phyloP scores from a whole-genome alignment of 1,284 basidiomycete species.

The Ganoderma meredithae region DNA sequence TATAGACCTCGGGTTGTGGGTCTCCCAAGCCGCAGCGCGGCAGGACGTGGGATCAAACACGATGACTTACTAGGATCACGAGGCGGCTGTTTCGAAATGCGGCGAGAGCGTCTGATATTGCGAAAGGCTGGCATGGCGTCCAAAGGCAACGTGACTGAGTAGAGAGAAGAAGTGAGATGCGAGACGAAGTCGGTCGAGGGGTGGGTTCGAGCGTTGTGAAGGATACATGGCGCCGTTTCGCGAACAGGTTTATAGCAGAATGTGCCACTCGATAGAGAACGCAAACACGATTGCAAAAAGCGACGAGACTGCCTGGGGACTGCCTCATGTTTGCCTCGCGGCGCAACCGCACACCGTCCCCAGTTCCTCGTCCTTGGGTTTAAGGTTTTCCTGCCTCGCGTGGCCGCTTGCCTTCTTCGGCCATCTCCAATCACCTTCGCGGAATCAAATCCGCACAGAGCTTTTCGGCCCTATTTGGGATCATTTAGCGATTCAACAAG shows the following conservation, averaged over 20 bases:
- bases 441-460: conserved; percentile 19
- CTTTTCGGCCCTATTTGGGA: neutral
- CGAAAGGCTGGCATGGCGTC: conserved; percentile 44
- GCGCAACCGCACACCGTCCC: conserved; percentile 17
- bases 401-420: conserved; percentile 30
- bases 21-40: neutral
- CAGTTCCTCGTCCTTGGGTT: conserved; percentile 4
- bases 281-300: conserved; percentile 16
- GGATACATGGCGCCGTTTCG: conserved; percentile 23
- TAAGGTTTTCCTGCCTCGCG: conserved; percentile 20
- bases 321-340: conserved; percentile 32
- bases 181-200: conserved; percentile 18
- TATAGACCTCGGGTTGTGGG: conserved; percentile 10
- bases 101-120: conserved; percentile 45
- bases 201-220: conserved; percentile 25
- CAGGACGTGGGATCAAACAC: conserved; percentile 12
- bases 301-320: conserved; percentile 16
- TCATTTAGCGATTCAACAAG: neutral
- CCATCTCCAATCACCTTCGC: conserved; percentile 12
- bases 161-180: conserved; percentile 13
- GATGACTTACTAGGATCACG: conserved; percentile 33
- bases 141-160: conserved; percentile 11
- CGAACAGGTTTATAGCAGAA: conserved; percentile 23
- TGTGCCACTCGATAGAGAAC: conserved; percentile 31
- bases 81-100: conserved; percentile 48